A percentile compares a stretch with the other conserved stretches of the same genome.
These are phyloP conservation scores for Zymoseptoria passerinii DNA, from an alignment of 2,329 filamentous ascomycete genomes.

Conservation along the genomic window DNA sequence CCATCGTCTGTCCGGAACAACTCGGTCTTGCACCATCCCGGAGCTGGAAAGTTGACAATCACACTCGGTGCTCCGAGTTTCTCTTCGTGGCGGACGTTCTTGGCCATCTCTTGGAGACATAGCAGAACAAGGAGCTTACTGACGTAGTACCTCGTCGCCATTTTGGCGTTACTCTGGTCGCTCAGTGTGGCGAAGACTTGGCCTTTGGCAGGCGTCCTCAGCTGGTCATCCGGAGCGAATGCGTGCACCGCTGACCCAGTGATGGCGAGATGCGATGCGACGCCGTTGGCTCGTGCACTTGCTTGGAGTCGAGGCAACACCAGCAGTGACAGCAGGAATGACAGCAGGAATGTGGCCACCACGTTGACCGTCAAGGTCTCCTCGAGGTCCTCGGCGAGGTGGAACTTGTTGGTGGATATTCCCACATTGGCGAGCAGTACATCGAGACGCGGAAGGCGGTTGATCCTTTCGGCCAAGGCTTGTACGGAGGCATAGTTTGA, in stretches of 20 bases:
- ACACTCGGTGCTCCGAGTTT: conserved; percentile 23
- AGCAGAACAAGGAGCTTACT: conserved; percentile 18
- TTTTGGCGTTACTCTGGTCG: conserved; percentile 8
- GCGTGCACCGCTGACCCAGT: conserved; percentile 37
- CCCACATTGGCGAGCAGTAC: conserved; percentile 26
- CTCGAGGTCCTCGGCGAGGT: conserved; percentile 39
- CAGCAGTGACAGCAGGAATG: conserved; percentile 40
- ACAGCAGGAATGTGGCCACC: conserved; percentile 43
- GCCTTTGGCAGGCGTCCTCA: conserved; percentile 32
- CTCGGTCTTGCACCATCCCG: conserved; percentile 44
- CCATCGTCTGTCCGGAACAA: conserved; percentile 25
- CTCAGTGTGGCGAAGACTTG: conserved; percentile 7
- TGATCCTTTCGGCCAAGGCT: conserved; percentile 20
- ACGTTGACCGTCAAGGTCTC: conserved; percentile 44
- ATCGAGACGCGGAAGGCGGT: conserved; percentile 17
- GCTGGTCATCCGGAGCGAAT: conserved; percentile 39
- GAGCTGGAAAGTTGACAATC: conserved; percentile 42
- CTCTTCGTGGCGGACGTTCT: background rate
- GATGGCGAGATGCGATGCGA: conserved; percentile 26
- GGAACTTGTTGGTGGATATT: conserved; percentile 32
- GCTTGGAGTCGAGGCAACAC: conserved; percentile 43
- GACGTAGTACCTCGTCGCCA: conserved; percentile 12
- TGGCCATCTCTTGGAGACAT: conserved; percentile 12
- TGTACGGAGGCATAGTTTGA: conserved; percentile 28
- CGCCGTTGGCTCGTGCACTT: conserved; percentile 24